Percentiles rank a stretch among this genome's conserved stretches.
Conservation (phyloP, 1,284 basidiomycete genomes). For the Sparassis latifolia region DNA sequence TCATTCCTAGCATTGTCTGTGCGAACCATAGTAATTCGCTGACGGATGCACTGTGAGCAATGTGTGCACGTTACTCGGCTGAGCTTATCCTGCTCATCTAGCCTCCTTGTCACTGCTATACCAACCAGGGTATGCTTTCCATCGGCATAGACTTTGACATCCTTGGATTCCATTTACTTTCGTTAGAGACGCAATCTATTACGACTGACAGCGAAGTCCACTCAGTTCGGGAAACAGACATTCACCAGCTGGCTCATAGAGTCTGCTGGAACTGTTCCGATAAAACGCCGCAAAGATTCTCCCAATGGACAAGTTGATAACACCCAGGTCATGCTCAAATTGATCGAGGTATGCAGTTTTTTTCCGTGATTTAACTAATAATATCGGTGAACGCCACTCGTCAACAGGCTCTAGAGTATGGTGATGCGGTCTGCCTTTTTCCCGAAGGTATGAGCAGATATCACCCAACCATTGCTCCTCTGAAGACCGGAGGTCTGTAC, state of each 20-base stretch:
- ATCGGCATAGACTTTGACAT: background rate
- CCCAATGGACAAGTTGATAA: slow-evolving; percentile 55
- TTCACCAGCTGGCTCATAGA: slow-evolving; percentile 88
- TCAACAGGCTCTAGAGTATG: slow-evolving; percentile 62
- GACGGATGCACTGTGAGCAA: slow-evolving; percentile 73
- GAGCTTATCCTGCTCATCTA: slow-evolving; percentile 19
- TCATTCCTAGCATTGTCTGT: slow-evolving; percentile 48
- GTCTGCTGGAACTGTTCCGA: slow-evolving; percentile 76
- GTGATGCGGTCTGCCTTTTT: slow-evolving; percentile 77
- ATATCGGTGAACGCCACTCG: background rate
- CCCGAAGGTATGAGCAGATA: slow-evolving; percentile 82
- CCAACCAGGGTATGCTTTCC: slow-evolving; percentile 48
- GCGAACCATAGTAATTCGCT: slow-evolving; percentile 82
- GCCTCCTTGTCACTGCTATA: slow-evolving; percentile 64
- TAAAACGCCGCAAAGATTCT: slow-evolving; percentile 70
- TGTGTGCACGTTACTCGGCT: background rate
- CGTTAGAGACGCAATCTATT: slow-evolving; percentile 64
- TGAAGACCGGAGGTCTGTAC: slow-evolving; percentile 73
- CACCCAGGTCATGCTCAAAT: slow-evolving; percentile 53
- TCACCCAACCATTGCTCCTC: slow-evolving; percentile 74
- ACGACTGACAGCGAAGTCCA: slow-evolving; percentile 79
- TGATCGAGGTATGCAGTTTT: slow-evolving; percentile 48
- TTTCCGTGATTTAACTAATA: background rate
- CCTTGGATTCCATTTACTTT: background rate
- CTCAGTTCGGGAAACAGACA: slow-evolving; percentile 73